Evolutionary conservation across 192 early-diverging fungal species (phyloP).

Genomic region (Coemansia sp.): DNA sequence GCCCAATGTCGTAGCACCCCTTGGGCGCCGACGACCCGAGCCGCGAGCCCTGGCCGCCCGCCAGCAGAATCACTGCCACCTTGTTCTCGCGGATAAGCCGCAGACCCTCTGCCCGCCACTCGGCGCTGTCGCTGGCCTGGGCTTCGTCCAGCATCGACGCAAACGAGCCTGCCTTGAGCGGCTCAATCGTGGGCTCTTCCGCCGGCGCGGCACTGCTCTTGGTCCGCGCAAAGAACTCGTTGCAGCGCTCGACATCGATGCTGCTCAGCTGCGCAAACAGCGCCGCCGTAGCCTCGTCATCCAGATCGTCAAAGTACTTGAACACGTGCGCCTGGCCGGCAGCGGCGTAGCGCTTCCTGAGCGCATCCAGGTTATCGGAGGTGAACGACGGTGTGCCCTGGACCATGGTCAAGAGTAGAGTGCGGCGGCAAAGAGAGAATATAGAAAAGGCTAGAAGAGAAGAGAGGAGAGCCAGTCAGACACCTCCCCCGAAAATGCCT

Average conservation of each 20-base stretch:
- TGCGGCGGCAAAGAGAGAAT: background rate
- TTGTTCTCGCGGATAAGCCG: conserved; percentile 75
- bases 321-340: conserved; percentile 89
- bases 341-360: conserved; percentile 58
- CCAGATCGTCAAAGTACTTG: conserved; percentile 68
- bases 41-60: conserved; percentile 84
- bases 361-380: conserved; percentile 35
- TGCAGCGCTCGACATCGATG: conserved; percentile 76
- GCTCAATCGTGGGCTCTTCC: conserved; percentile 56
- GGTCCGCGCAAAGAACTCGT: conserved; percentile 77
- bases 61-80: conserved; percentile 91
- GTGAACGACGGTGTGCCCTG: conserved; percentile 40
- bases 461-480: too few species aligned
- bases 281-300: conserved; percentile 48
- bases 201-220: conserved; percentile 41
- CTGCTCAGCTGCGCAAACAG: conserved; percentile 62
- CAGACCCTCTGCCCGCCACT: conserved; percentile 74
- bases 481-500: too few species aligned
- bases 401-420: conserved; percentile 16
- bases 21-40: conserved; percentile 79
- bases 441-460: background rate
- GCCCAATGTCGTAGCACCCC: conserved; percentile 90
- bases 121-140: conserved; percentile 47
- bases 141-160: conserved; percentile 57
- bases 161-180: conserved; percentile 66